Base-by-base conservation (phyloP, 305 asterid genomes). In the Solanum hybrid region DNA sequence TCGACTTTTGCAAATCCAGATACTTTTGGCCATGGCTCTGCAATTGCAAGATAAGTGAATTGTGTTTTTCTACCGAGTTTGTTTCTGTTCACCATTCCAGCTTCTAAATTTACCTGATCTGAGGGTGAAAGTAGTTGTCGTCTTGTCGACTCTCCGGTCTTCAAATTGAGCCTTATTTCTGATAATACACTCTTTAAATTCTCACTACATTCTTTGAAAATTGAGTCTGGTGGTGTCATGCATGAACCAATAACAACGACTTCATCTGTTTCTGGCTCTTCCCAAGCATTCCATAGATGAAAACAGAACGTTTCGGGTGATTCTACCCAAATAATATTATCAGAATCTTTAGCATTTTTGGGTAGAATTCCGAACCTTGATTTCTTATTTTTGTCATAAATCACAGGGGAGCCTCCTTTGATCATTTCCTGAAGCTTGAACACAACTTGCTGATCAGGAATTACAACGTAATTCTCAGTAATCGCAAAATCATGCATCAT, bases 281-380 rank as follows among this genome's bases (percentile, higher is more conserved):
- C 96, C 96, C 95, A 93, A 20, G 95, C 95, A 86, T 94, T 94
- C 96, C 95, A 94, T 11, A 94, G 31, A 79, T 94, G 96, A 40
- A 94, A 94, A 36, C 96, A 94, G 67, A 93, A 94, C 2, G 94
- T 91, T 11, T 93, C 91, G 0, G 93, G 94, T 12, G 93, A 93
- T 1, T 92, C 94, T 9, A 94, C 89, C 96, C 96, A 94, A 11
- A n/a, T 80, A 5, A 94, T 93, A 20, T 64, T 90, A 0, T 89
- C 16, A 1, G 91, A 80, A 69, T 89, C 90, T 79, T 31, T 4
- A 9, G 94, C 95, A 36, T 92, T 90, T 78, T 94, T 94, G 12
- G 92, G 69, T 16, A 94, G 42, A 61, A 94, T 87, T 18, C 96
- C 96, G 24, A 94, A 94, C 69, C 95, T 89, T 20, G 96, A 93